Evolutionary conservation across 176 grass and related monocot genomes (phyloP).

Genomic region (Zea mays): DNA sequence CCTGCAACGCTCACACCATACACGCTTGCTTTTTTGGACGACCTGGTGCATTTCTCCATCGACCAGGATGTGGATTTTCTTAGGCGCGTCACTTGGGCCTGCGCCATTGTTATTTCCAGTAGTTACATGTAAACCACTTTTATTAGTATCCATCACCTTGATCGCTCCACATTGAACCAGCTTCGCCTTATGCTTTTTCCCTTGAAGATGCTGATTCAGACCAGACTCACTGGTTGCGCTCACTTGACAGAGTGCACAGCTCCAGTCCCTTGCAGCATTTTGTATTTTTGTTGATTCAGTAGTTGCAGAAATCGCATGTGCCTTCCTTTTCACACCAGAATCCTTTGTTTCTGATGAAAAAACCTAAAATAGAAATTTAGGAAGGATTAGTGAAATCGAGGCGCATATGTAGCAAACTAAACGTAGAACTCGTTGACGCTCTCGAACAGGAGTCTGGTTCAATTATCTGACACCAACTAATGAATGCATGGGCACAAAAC

Average conservation of each 20-base stretch:
- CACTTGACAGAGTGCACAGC: constrained; percentile 53
- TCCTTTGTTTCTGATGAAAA: constrained; percentile 11
- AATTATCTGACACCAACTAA: constrained; percentile 2
- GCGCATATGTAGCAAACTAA: constrained; percentile 12
- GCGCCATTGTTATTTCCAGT: not conserved
- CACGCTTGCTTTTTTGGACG: constrained; percentile 34
- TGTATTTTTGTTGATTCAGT: constrained; percentile 9
- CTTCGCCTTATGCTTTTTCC: constrained; percentile 46
- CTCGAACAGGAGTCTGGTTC: constrained; percentile 18
- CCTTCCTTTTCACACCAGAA: constrained; percentile 39
- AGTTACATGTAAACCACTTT: not conserved
- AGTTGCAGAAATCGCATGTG: not conserved
- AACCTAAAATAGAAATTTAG: constrained; percentile 34
- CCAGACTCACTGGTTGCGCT: constrained; percentile 38
- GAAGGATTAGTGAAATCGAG: constrained; percentile 19
- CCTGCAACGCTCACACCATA: constrained; percentile 50
- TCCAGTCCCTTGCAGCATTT: constrained; percentile 38
- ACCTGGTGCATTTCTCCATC: constrained; percentile 45
- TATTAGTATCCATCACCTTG: not conserved
- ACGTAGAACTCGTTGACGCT: not conserved
- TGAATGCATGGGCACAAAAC: constrained; percentile 15
- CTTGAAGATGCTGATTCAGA: constrained; percentile 36
- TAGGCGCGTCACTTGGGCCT: constrained; percentile 8
- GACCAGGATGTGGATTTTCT: constrained; percentile 45
- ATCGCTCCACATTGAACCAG: constrained; percentile 9